These are phyloP conservation scores for Euphorbia lathyris DNA, from an alignment of 345 rosid genomes.

Conservation along the genomic window DNA sequence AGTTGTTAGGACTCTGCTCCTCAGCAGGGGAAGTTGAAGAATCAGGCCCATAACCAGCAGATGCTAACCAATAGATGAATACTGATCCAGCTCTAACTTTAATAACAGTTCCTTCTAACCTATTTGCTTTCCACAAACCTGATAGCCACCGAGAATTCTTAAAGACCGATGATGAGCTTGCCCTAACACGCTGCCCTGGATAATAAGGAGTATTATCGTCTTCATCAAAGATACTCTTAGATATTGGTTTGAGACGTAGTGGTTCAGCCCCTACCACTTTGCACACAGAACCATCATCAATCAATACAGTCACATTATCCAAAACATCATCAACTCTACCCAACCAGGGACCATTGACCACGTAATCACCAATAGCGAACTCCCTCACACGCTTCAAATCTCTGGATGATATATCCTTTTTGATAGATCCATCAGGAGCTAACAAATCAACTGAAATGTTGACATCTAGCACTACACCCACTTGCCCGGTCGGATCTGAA, in stretches of 20 bases:
- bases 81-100: conserved; percentile 83
- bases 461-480: conserved; percentile 83
- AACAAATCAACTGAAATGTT: conserved; percentile 68
- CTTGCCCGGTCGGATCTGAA: conserved; percentile 79
- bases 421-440: conserved; percentile 60
- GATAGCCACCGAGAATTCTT: conserved; percentile 78
- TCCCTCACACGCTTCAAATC: conserved; percentile 84
- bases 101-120: conserved; percentile 90
- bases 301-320: conserved; percentile 88
- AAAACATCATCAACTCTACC: conserved; percentile 89
- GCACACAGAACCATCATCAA: conserved; percentile 95
- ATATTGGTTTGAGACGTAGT: conserved; percentile 61
- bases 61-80: conserved; percentile 94
- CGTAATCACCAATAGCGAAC: conserved; percentile 81
- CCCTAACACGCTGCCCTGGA: conserved; percentile 95
- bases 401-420: conserved; percentile 61
- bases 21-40: conserved; percentile 85
- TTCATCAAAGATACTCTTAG: conserved; percentile 75
- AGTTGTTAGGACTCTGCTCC: conserved; percentile 85
- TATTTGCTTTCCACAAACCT: conserved; percentile 85
- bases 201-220: conserved; percentile 76
- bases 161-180: conserved; percentile 77
- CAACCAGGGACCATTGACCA: conserved; percentile 88
- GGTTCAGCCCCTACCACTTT: conserved; percentile 87
- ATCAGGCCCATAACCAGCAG: conserved; percentile 86